These are phyloP conservation scores for Phlebiopsis flavidoalba DNA, from an alignment of 768 basidiomycete genomes.

Conservation along the genomic window DNA sequence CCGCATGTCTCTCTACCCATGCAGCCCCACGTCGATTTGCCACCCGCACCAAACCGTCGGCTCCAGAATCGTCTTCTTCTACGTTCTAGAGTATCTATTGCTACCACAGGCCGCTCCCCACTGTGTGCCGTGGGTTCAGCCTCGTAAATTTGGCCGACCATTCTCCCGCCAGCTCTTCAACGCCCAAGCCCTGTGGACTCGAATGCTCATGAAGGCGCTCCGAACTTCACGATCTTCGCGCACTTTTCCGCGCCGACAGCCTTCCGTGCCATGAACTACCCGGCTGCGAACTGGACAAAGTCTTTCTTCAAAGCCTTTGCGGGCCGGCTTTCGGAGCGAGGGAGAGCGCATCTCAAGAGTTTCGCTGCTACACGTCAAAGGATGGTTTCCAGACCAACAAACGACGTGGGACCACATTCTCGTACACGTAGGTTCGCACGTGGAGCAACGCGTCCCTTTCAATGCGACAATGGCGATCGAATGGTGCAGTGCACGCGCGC, in stretches of 20 bases:
- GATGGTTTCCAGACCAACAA: slow-evolving; percentile 69
- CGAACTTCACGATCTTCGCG: slow-evolving; percentile 22
- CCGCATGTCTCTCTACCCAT: not conserved
- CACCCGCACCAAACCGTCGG: not conserved
- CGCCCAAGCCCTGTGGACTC: slow-evolving; percentile 40
- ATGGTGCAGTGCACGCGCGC: slow-evolving; percentile 45
- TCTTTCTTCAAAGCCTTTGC: slow-evolving; percentile 65
- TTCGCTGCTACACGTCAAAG: slow-evolving; percentile 61
- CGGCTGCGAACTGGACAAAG: slow-evolving; percentile 54
- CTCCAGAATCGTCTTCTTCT: not conserved
- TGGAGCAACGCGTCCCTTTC: slow-evolving; percentile 64
- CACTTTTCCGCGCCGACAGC: slow-evolving; percentile 29
- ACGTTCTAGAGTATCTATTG: not conserved
- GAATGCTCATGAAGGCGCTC: slow-evolving; percentile 66
- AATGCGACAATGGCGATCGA: too few species aligned
- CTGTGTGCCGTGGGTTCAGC: slow-evolving; percentile 1
- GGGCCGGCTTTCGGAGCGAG: slow-evolving; percentile 55
- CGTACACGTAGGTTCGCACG: slow-evolving; percentile 68
- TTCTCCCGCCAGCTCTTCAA: not conserved
- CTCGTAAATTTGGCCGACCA: not conserved
- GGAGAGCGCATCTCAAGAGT: slow-evolving; percentile 54
- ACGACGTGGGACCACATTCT: slow-evolving; percentile 69
- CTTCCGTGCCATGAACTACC: slow-evolving; percentile 50
- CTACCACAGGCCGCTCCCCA: not conserved
- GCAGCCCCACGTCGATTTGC: slow-evolving; percentile 2